Percentiles rank a stretch among this genome's conserved stretches.
phyloP scores from a whole-genome alignment of 2,329 filamentous ascomycete genomes.

The Pyricularia sp. region DNA sequence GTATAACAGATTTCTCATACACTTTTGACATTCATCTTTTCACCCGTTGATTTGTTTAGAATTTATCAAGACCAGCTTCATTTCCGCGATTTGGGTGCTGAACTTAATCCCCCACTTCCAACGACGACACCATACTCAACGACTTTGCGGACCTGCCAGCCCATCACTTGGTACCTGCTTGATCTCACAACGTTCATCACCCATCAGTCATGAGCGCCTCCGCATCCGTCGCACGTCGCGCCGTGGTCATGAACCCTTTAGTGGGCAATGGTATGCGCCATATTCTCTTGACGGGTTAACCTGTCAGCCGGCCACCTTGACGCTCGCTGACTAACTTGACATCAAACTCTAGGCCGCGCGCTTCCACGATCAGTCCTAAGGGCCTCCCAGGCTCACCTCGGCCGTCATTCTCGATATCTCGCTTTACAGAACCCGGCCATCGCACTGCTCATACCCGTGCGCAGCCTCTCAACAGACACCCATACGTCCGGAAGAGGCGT shows the following conservation, averaged over 20 bases:
- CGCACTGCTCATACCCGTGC: constrained; percentile 47
- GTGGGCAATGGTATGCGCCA: constrained; percentile 31
- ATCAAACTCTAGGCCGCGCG: constrained; percentile 28
- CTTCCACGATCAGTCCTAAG: constrained; percentile 35
- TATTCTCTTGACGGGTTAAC: constrained; percentile 1
- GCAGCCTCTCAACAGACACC: constrained; percentile 49
- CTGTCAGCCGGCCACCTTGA: constrained; percentile 15
- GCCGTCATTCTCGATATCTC: constrained; percentile 35
- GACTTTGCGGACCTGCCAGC: background rate
- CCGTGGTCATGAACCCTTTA: constrained; percentile 42
- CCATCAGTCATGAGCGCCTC: constrained; percentile 42
- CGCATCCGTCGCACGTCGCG: constrained; percentile 44
- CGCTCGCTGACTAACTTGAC: background rate
- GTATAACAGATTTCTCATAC: background rate
- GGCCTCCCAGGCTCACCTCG: constrained; percentile 35
- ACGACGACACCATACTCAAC: background rate
- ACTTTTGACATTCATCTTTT: background rate
- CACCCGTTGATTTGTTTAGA: background rate
- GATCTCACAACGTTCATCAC: background rate
- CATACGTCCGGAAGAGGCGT: constrained; percentile 37
- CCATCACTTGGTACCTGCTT: background rate
- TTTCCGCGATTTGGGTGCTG: background rate
- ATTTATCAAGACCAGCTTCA: background rate
- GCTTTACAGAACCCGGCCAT: constrained; percentile 38
- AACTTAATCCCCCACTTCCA: background rate